These are phyloP conservation scores for Coelastrella sp. DNA, from an alignment of 139 green algal species.

Conservation along the genomic window DNA sequence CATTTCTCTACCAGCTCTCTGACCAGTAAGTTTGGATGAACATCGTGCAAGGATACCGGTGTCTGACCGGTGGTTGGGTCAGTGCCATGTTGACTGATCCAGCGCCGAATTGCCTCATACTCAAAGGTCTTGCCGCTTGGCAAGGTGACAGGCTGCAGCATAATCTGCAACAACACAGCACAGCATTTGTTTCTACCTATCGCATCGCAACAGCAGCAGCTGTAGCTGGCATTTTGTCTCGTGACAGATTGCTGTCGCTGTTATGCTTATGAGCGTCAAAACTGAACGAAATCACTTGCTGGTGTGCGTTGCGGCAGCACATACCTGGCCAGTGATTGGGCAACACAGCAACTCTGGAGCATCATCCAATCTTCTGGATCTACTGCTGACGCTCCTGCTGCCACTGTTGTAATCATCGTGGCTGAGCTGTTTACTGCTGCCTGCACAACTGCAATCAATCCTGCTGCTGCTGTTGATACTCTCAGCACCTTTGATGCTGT, in stretches of 20 bases:
- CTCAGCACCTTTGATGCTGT: no score
- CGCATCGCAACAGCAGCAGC: no score
- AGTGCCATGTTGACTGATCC: constrained; percentile 23
- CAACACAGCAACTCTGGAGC: constrained; percentile 33
- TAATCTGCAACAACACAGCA: not conserved
- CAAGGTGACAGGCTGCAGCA: constrained; percentile 15
- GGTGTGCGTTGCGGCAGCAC: no score
- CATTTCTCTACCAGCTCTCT: constrained; percentile 30
- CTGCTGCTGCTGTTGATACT: not conserved
- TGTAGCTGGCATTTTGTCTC: no score
- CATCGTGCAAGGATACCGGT: not conserved
- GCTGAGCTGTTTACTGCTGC: not conserved
- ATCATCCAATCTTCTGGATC: not conserved
- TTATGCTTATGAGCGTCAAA: no score
- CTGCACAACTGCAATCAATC: not conserved
- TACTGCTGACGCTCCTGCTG: constrained; percentile 6
- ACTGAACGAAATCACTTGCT: no score
- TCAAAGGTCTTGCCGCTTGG: constrained; percentile 25
- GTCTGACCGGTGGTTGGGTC: not conserved
- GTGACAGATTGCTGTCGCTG: no score
- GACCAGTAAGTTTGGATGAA: constrained; percentile 28
- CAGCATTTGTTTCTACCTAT: not conserved
- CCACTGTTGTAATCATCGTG: not conserved
- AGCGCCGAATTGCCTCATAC: constrained; percentile 14
- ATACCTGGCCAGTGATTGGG: constrained; percentile 35